Evolutionary conservation across 2,329 filamentous ascomycete genomes (phyloP).

Genomic region (Hymenoscyphus repandus): DNA sequence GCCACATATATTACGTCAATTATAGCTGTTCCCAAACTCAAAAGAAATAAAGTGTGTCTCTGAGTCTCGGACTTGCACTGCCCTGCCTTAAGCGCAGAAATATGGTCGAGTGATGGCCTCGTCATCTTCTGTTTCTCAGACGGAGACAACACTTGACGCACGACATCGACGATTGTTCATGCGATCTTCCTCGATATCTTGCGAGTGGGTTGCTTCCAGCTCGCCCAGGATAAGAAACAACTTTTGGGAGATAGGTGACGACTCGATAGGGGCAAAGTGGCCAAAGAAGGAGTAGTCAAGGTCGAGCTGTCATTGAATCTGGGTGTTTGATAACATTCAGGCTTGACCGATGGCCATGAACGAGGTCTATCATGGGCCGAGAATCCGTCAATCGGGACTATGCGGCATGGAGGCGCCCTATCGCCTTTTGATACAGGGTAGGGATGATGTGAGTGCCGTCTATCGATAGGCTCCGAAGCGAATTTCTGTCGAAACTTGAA

Average conservation of each 20-base stretch:
- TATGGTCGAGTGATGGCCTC: slow-evolving; percentile 15
- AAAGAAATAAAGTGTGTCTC: no score
- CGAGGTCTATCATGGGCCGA: neutral
- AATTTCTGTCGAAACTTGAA: neutral
- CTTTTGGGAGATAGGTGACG: neutral
- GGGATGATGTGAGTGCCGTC: neutral
- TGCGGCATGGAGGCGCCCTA: slow-evolving; percentile 6
- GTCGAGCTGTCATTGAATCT: neutral
- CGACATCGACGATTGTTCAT: slow-evolving; percentile 12
- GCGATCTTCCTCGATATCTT: slow-evolving; percentile 5
- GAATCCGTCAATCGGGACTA: neutral
- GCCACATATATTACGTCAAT: no score
- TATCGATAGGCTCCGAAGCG: slow-evolving; percentile 3
- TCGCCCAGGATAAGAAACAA: neutral
- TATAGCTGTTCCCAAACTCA: no score
- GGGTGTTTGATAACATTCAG: neutral
- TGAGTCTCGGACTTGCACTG: slow-evolving; percentile 10
- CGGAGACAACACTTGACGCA: slow-evolving; percentile 3
- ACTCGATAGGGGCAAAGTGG: neutral
- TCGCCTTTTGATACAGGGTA: slow-evolving; percentile 3
- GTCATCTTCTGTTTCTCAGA: slow-evolving; percentile 8
- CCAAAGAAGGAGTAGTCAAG: neutral
- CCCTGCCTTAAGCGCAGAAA: slow-evolving; percentile 17
- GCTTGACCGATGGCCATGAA: neutral
- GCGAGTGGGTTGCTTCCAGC: neutral